Percentiles rank a stretch among this genome's conserved stretches.
Evolutionary conservation across 805 yeast species (phyloP).

Genomic region (Metschnikowia baotianmanensis): DNA sequence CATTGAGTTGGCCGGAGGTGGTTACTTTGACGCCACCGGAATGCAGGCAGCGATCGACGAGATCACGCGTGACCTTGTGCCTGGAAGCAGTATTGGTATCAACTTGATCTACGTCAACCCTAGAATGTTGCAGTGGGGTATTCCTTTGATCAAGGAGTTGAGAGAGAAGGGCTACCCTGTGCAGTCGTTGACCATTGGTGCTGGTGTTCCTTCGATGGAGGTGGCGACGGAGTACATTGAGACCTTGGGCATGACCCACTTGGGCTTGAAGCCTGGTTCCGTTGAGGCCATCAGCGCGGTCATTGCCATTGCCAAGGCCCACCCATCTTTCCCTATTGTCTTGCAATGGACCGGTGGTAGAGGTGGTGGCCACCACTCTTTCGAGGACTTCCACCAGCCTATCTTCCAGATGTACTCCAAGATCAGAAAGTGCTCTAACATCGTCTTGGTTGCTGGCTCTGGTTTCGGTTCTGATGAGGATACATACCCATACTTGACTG

Average conservation of each 20-base stretch:
- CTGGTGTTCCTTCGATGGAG: constrained; percentile 98
- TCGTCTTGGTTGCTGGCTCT: constrained; percentile 92
- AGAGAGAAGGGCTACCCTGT: constrained; percentile 93
- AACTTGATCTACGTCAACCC: constrained; percentile 96
- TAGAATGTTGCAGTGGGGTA: constrained; percentile 97
- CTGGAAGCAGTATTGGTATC: constrained; percentile 89
- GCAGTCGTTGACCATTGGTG: constrained; percentile 95
- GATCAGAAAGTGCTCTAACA: constrained; percentile 88
- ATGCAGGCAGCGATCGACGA: constrained; percentile 75
- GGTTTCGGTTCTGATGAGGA: constrained; percentile 98
- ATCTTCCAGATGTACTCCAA: constrained; percentile 92
- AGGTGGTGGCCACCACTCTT: constrained; percentile 99
- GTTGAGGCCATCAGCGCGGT: constrained; percentile 86
- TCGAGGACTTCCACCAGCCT: constrained; percentile 98
- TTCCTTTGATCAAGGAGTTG: constrained; percentile 86
- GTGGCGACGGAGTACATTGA: constrained; percentile 96
- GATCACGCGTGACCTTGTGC: constrained; percentile 62
- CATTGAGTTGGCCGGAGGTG: constrained; percentile 99
- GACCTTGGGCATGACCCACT: constrained; percentile 86
- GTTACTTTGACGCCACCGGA: constrained; percentile 73
- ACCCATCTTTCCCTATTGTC: constrained; percentile 94
- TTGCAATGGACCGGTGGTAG: constrained; percentile 99
- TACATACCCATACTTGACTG: constrained; percentile 96
- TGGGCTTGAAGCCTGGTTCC: constrained; percentile 98
- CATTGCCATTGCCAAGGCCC: constrained; percentile 88